Evolutionary conservation across 2,329 filamentous ascomycete species (phyloP).

Genomic region (Diaporthe humulicola): DNA sequence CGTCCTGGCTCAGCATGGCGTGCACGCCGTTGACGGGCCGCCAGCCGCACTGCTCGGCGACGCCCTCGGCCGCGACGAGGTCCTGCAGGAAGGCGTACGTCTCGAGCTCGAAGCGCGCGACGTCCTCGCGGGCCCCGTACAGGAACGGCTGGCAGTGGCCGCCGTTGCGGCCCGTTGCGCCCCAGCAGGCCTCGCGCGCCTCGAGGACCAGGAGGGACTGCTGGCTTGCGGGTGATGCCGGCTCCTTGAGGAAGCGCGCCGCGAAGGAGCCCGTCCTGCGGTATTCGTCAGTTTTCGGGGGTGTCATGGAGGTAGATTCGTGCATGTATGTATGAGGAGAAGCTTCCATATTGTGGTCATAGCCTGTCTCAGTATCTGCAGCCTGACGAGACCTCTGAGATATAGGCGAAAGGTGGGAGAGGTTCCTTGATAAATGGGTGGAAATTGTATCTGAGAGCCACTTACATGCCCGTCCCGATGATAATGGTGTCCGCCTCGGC

Average conservation of each 20-base stretch:
- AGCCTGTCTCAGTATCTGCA: too few species aligned
- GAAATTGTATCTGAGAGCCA: not conserved
- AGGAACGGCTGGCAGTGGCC: constrained; percentile 82
- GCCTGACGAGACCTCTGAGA: too few species aligned
- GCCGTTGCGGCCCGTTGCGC: constrained; percentile 83
- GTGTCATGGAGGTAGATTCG: not conserved
- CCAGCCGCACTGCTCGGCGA: constrained; percentile 78
- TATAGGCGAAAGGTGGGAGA: not conserved
- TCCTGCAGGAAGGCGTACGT: constrained; percentile 73
- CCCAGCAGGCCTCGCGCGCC: constrained; percentile 84
- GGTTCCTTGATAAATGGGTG: not conserved
- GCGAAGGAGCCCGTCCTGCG: constrained; percentile 74
- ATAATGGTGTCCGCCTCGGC: constrained; percentile 75
- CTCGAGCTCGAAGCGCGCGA: constrained; percentile 79
- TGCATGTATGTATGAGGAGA: not conserved
- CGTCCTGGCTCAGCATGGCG: constrained; percentile 68
- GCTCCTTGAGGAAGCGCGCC: constrained; percentile 71
- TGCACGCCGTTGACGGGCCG: constrained; percentile 73
- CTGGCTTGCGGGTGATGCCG: constrained; percentile 45
- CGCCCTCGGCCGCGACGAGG: constrained; percentile 67
- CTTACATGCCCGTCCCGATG: constrained; percentile 77
- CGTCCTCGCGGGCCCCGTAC: constrained; percentile 70
- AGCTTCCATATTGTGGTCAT: not conserved
- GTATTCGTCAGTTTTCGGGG: not conserved
- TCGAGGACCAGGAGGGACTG: constrained; percentile 79